Evolutionary conservation across 371 early-diverging fungal species (phyloP), one percentile per base, ranked within the genome.

Genomic region (Syncephalastrum racemosum): DNA sequence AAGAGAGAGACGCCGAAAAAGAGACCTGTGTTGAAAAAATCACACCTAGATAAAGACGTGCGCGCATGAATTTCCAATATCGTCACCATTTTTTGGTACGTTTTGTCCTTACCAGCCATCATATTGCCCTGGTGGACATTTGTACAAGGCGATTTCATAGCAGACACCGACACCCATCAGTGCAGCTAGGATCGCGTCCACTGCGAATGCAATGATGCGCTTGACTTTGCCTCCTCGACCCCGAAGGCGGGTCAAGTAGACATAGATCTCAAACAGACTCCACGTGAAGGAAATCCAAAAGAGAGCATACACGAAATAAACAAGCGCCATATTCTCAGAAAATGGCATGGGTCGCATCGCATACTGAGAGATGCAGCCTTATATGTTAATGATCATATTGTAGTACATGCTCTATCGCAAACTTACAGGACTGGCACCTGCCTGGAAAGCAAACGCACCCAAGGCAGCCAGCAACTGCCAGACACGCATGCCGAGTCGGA

Each of bases 371-470:
- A 31, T 0, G 10, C 12, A 5, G 10, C 36, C 12, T 27, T 15
- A 14, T 55, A 36, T 15, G n/a, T 47, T 20, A 45, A 46, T 15
- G 19, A 20, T 7, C 16, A 19, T 16, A 47, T 46, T 42, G 45
- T 45, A 31, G 22, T 23, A 39, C 15, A 53, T 16, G 10, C 27
- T 19, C 19, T 41, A 36, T 24, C 22, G 22, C 20, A 18, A 18
- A 59, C 66, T 58, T 66, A 74, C 74, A 5, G 74, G 66, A 20
- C 57, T 49, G 19, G 71, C 74, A 13, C 66, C 66, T 8, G 60
- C 60, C 54, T 68, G 70, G 46, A 74, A 74, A n/a, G 66, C 71
- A 60, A 74, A 74, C 8, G 68, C 66, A 19, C 68, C 68, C 16
- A 70, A 55, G 19, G 66, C 60, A 44, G 71, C 66, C 31, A 74